A percentile compares a stretch with the other conserved stretches of the same genome.
Conservation (phyloP, 108 stramenopile genomes). For the Hondaea fermentalgiana region DNA sequence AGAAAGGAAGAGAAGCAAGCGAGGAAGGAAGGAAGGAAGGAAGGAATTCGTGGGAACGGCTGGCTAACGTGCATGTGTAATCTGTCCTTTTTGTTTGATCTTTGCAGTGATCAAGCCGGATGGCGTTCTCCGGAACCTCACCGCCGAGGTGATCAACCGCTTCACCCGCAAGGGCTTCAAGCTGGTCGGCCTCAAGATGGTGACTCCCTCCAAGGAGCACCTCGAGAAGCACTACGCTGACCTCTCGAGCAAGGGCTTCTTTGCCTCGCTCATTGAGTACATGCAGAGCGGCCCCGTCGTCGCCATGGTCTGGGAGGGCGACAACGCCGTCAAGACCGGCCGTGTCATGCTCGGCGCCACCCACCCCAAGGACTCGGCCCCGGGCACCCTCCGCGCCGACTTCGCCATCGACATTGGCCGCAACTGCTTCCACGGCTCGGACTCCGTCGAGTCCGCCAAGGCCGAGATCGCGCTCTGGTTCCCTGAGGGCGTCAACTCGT, state of each 20-base stretch:
- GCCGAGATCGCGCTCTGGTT: slow-evolving; percentile 95
- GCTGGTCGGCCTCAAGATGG: slow-evolving; percentile 88
- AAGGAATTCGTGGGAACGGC: too few species aligned
- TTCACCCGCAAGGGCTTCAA: slow-evolving; percentile 95
- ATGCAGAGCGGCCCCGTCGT: slow-evolving; percentile 91
- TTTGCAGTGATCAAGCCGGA: slow-evolving; percentile 97
- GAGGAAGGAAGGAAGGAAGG: too few species aligned
- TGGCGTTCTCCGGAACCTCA: slow-evolving; percentile 92
- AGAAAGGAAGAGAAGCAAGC: too few species aligned
- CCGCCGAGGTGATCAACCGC: slow-evolving; percentile 91
- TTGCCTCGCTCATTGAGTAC: slow-evolving; percentile 84
- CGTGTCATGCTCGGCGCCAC: slow-evolving; percentile 97
- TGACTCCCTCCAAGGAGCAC: slow-evolving; percentile 65
- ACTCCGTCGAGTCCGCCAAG: slow-evolving; percentile 85
- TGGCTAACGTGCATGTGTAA: background rate
- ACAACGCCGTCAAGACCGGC: slow-evolving; percentile 38
- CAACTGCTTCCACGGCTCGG: slow-evolving; percentile 68
- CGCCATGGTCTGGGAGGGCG: slow-evolving; percentile 65
- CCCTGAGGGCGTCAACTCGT: slow-evolving; percentile 54
- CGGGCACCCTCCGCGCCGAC: slow-evolving; percentile 96
- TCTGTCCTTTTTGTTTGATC: slow-evolving; percentile 12
- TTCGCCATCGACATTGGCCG: slow-evolving; percentile 79
- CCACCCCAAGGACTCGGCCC: slow-evolving; percentile 82
- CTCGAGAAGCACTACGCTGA: slow-evolving; percentile 92
- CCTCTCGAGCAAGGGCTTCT: slow-evolving; percentile 85